Conservation (phyloP, 805 yeast species). For the Saccharomycopsis sp. region DNA sequence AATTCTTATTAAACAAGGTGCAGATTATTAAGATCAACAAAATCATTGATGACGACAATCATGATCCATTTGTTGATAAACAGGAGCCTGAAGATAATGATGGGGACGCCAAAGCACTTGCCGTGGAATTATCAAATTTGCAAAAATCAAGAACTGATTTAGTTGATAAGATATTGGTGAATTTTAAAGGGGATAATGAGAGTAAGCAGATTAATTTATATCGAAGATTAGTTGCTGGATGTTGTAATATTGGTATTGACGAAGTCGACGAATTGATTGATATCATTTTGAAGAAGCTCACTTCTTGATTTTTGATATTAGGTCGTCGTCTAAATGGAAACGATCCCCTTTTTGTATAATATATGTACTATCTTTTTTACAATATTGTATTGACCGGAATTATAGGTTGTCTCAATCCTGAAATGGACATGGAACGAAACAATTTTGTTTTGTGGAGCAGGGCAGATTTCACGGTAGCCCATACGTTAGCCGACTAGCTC, state of each 20-base stretch:
- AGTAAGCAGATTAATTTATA: slow-evolving; percentile 58
- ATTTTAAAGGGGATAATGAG: slow-evolving; percentile 6
- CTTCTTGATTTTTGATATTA: not conserved
- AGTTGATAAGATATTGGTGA: slow-evolving; percentile 11
- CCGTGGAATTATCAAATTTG: slow-evolving; percentile 32
- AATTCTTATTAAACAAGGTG: slow-evolving; percentile 3
- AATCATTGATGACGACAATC: not conserved
- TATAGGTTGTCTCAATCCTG: too few relatives aligned
- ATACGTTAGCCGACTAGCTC: too few relatives aligned
- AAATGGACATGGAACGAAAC: too few relatives aligned
- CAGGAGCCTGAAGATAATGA: slow-evolving; percentile 20
- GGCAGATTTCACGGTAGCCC: too few relatives aligned
- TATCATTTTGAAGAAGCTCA: slow-evolving; percentile 8
- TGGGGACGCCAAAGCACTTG: slow-evolving; percentile 24
- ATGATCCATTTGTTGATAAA: slow-evolving; percentile 16
- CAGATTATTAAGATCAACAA: slow-evolving; percentile 7
- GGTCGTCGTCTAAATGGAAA: too few relatives aligned
- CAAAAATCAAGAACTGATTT: slow-evolving; percentile 37
- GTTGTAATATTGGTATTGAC: slow-evolving; percentile 59
- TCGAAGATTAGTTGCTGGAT: slow-evolving; percentile 57
- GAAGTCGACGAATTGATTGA: slow-evolving; percentile 53
- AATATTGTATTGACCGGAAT: too few relatives aligned
- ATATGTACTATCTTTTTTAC: too few relatives aligned
- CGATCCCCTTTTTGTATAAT: too few relatives aligned
- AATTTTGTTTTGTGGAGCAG: too few relatives aligned